These are phyloP conservation scores for Alternaria hordeiaustralica DNA, from an alignment of 2,329 filamentous ascomycete genomes.

Conservation along the genomic window DNA sequence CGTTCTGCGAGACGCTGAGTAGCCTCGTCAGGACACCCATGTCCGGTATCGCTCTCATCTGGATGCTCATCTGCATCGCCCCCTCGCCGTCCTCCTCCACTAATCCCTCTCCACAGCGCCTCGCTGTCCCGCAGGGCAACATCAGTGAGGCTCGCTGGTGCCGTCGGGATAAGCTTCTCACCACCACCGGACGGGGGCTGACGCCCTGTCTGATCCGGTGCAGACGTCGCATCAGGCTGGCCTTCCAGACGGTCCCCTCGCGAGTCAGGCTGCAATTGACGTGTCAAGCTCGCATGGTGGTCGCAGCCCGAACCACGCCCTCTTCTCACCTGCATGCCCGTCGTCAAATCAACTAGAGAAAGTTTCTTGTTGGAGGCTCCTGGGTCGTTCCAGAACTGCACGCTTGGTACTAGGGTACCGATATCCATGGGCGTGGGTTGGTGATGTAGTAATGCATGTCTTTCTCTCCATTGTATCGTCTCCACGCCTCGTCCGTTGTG, in stretches of 20 bases:
- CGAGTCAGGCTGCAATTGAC: slow-evolving; percentile 29
- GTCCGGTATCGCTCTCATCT: slow-evolving; percentile 26
- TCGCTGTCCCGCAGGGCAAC: slow-evolving; percentile 28
- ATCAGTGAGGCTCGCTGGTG: slow-evolving; percentile 27
- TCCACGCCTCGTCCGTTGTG: slow-evolving; percentile 71
- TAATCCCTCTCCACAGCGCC: slow-evolving; percentile 22
- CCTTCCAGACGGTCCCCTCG: slow-evolving; percentile 15
- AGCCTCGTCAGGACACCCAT: slow-evolving; percentile 27
- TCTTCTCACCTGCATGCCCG: slow-evolving; percentile 37
- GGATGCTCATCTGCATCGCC: slow-evolving; percentile 26
- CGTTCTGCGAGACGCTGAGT: not conserved
- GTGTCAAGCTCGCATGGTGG: slow-evolving; percentile 26
- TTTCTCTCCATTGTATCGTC: slow-evolving; percentile 66
- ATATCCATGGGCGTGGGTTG: slow-evolving; percentile 1
- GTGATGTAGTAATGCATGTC: not conserved
- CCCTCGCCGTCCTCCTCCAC: not conserved
- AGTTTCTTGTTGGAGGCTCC: slow-evolving; percentile 64
- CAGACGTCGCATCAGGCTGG: slow-evolving; percentile 23
- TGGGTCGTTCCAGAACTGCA: slow-evolving; percentile 65
- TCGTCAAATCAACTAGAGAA: slow-evolving; percentile 67
- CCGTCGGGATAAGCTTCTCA: slow-evolving; percentile 28
- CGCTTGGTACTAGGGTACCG: slow-evolving; percentile 53
- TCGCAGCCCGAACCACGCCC: slow-evolving; percentile 42
- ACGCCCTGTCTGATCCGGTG: slow-evolving; percentile 3
- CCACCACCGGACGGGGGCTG: slow-evolving; percentile 28